Conservation (phyloP, 1,284 basidiomycete genomes). For the Rhodotorula sp. region DNA sequence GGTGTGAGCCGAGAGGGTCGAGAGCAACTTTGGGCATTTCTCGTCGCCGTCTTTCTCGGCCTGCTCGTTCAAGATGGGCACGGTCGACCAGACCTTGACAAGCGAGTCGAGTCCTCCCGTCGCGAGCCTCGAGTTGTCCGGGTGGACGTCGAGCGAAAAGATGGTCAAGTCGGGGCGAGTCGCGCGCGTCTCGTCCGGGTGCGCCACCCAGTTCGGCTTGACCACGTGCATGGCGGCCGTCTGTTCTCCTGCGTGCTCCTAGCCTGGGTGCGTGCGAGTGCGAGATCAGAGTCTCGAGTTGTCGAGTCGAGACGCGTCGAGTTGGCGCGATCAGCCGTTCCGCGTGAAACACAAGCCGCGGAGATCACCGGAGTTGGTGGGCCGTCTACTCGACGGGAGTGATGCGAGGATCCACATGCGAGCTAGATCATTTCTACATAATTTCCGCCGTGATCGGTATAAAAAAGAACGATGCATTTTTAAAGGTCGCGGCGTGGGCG, state of each 20-base stretch:
- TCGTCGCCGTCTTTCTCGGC: constrained; percentile 66
- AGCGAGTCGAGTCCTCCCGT: constrained; percentile 91
- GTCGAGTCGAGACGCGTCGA: neutral
- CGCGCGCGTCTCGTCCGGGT: constrained; percentile 30
- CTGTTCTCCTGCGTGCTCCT: too few species aligned
- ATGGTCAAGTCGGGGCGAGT: constrained; percentile 64
- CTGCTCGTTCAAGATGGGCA: constrained; percentile 75
- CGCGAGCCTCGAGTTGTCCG: constrained; percentile 91
- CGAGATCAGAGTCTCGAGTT: too few species aligned
- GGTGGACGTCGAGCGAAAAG: constrained; percentile 89
- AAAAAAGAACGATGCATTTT: too few species aligned
- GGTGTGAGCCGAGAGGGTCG: constrained; percentile 61
- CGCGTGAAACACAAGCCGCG: too few species aligned
- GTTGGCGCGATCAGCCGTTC: neutral
- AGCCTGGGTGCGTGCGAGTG: too few species aligned
- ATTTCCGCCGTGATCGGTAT: too few species aligned
- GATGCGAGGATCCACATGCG: too few species aligned
- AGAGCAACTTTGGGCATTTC: constrained; percentile 75
- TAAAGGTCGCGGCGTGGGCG: too few species aligned
- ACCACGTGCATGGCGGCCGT: constrained; percentile 20
- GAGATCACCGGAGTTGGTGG: too few species aligned
- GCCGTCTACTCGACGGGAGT: too few species aligned
- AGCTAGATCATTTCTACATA: too few species aligned
- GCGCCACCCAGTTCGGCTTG: constrained; percentile 36
- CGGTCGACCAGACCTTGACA: constrained; percentile 95